phyloP scores from a whole-genome alignment of 768 basidiomycete species.

The Leccinum ochraceum region DNA sequence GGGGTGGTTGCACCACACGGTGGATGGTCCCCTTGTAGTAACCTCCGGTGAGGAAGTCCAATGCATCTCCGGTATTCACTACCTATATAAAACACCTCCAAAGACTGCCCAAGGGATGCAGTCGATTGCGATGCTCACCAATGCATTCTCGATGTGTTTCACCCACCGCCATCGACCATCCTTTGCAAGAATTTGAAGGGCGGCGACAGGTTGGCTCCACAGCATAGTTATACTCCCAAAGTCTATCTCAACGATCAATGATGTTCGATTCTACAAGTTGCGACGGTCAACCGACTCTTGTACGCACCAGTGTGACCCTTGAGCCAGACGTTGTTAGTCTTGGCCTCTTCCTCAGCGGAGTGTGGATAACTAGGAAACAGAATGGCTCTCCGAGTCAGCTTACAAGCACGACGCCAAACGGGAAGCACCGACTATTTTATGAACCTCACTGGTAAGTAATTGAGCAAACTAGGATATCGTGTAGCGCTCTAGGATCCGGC shows the following conservation, averaged over 20 bases:
- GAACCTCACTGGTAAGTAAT: background rate
- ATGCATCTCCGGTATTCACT: background rate
- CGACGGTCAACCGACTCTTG: too few species aligned
- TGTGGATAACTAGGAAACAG: background rate
- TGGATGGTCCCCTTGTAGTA: background rate
- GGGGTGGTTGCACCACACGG: background rate
- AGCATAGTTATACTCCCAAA: background rate
- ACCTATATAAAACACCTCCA: background rate
- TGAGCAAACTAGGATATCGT: background rate
- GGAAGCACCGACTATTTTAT: background rate
- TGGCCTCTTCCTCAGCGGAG: background rate
- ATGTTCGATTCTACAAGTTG: background rate
- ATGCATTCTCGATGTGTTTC: background rate
- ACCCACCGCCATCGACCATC: background rate
- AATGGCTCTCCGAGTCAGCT: background rate
- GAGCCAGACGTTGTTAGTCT: background rate
- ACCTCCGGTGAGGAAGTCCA: background rate
- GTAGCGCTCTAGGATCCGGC: background rate
- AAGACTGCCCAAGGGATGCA: fast-evolving
- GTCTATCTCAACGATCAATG: background rate
- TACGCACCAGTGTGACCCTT: background rate
- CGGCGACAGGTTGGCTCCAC: background rate
- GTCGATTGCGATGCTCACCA: background rate
- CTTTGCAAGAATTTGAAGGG: background rate
- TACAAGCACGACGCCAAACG: background rate